Base-by-base conservation (phyloP, 2,329 filamentous ascomycete species). In the Trichoderma gracile region DNA sequence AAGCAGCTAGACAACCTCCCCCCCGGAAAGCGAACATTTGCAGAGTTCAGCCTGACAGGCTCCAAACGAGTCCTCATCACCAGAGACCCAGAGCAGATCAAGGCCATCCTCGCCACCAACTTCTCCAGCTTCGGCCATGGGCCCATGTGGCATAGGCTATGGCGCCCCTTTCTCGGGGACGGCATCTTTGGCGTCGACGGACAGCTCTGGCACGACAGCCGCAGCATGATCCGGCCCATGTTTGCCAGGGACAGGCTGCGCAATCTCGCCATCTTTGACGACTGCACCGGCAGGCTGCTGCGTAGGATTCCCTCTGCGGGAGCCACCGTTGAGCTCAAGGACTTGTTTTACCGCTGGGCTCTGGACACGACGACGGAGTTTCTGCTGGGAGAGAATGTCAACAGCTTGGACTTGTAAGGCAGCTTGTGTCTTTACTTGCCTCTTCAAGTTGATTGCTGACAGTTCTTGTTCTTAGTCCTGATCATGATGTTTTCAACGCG, bases 351-450 rank as follows among this genome's bases (percentile, higher is more conserved):
- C 70, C 81, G 82, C 60, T 80, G 89, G 71, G 89, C 87, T 0
- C 79, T 91, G 19, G 88, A 91, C 66, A 84, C 86, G 0, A 86
- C 87, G 0, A 90, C 87, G 0, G 86, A 88, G 52, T 89, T 91
- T 68, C 76, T 91, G 5, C 87, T 91, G 53, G 88, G 89, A 7
- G 78, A 85, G 53, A 84, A 81, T 57, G 81, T 81, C 3, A 76
- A 80, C 66, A 80, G 79, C 15, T 70, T 84, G 40, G 75, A 75
- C 57, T 77, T 78, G 78, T 79, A 66, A 66, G 71, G 2, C 0
- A 3, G 5, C 10, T n/a, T 57, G 10, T 15, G 1, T 3, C 9
- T 14, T 30, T 10, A 10, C 8, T 50, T 12, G 17, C 2, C 15
- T 3, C 9, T 10, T n/a, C 10, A 25, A 50, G 2, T 12, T 5